Conservation (phyloP, 768 basidiomycete genomes). For the Pisolithus microcarpus region DNA sequence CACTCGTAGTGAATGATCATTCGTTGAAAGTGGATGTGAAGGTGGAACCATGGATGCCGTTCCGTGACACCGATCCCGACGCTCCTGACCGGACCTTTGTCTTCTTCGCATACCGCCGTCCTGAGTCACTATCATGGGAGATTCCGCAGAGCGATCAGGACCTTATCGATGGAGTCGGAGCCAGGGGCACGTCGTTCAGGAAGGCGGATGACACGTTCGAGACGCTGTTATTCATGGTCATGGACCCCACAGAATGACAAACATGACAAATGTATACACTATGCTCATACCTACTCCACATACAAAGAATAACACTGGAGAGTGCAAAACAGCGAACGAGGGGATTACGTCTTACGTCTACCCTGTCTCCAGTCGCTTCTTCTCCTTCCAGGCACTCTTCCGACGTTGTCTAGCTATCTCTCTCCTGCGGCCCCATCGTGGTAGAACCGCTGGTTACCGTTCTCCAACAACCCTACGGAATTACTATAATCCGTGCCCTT, state of each 20-base stretch:
- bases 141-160: constrained; percentile 47
- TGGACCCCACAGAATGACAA: constrained; percentile 10
- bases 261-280: no score
- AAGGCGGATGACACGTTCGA: constrained; percentile 71
- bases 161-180: constrained; percentile 52
- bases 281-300: no score
- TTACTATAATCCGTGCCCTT: constrained; percentile 43
- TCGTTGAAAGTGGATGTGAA: background rate
- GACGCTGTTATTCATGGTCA: constrained; percentile 43
- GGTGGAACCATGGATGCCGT: constrained; percentile 31
- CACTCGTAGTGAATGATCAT: background rate
- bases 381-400: no score
- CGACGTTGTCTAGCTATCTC: background rate
- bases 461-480: constrained; percentile 45
- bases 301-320: no score
- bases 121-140: constrained; percentile 51
- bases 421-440: constrained; percentile 9
- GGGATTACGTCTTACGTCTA: no score
- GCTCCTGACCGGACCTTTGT: constrained; percentile 41
- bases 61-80: constrained; percentile 31
- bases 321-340: no score
- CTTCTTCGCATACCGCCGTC: constrained; percentile 52
- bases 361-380: no score
- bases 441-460: constrained; percentile 48
- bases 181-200: constrained; percentile 31